Evolutionary conservation across 805 yeast species (phyloP), one percentile per base, ranked within the genome.

Genomic region (Zygotorulaspora florentina): DNA sequence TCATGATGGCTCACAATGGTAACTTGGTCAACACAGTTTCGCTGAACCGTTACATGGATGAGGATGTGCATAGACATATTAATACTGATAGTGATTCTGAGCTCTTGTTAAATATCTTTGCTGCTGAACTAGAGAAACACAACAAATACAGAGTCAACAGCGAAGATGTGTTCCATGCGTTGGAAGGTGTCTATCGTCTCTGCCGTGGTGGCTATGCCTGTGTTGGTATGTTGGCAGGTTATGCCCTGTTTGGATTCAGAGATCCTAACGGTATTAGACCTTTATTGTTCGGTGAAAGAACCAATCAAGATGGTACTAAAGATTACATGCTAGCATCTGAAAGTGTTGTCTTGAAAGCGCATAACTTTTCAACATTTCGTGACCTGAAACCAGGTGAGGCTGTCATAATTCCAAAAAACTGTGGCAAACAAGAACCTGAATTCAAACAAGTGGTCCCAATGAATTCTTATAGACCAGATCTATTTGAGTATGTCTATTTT

Each of bases 221-320:
- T 71, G 81, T 84, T 40, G 95, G 95, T 44, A 81, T 93, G 85
- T 74, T 93, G 48, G 98, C 99, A 2, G 99, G 99, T 39, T 93
- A 84, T 68, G 98, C 96, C 38, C 62, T 93, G 50, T 81, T 93
- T 61, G 99, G 97, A 0, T 93, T 93, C 74, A 80, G 99, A 68
- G 99, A 93, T 69, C 96, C 99, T 28, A 83, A 91, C 62, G 99
- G 98, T 52, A 87, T 93, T 57, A 80, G 99, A 64, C 99, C 99
- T 2, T 72, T 91, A 45, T 73, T 89, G 29, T 78, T 79, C 55
- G 99, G 99, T 47, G 91, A 86, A 69, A 80, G 99, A 59, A 58
- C 66, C 35, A 80, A 80, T 54, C 69, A 67, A 7, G 81, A 86
- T 59, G 96, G 95, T 13, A 52, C 79, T 11, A 74, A 71, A 43